These are phyloP conservation scores for Croton laevigatus DNA, from an alignment of 441 rosid species.

Conservation along the genomic window DNA sequence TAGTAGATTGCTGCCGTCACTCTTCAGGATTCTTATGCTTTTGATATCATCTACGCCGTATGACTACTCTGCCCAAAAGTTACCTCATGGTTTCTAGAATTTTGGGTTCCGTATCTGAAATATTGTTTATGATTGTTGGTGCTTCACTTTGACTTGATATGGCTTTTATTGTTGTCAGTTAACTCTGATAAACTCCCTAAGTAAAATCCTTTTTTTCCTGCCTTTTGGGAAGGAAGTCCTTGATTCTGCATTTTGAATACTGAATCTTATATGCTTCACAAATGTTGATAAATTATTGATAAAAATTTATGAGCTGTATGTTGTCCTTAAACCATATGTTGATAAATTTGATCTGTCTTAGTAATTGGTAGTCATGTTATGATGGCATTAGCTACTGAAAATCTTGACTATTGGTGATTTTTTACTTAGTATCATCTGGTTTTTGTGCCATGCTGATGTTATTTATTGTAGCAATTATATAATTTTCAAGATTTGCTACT, in stretches of 20 bases:
- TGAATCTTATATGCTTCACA: neutral
- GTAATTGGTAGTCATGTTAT: neutral
- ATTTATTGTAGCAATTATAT: neutral
- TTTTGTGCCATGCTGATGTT: neutral
- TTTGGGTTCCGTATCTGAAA: slow-evolving; percentile 4
- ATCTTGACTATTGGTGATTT: neutral
- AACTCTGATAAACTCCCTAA: neutral
- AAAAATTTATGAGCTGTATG: neutral
- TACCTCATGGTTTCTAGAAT: slow-evolving; percentile 13
- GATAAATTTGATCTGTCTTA: neutral
- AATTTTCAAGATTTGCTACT: neutral
- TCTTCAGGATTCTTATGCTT: slow-evolving; percentile 77
- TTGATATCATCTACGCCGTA: slow-evolving; percentile 92
- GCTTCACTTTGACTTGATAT: neutral
- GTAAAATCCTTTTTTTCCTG: neutral
- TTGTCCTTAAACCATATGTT: neutral
- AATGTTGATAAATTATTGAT: too few relatives aligned
- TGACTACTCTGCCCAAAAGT: slow-evolving; percentile 31
- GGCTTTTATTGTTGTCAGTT: neutral
- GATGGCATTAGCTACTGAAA: neutral
- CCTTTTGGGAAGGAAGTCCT: neutral
- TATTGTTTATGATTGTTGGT: neutral
- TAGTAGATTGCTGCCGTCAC: slow-evolving; percentile 62
- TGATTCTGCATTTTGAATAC: neutral
- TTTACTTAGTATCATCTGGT: neutral